Evolutionary conservation across 1,139 yeast genomes (phyloP), one percentile per base, ranked within the genome.

Genomic region (Arxiozyma bovina): DNA sequence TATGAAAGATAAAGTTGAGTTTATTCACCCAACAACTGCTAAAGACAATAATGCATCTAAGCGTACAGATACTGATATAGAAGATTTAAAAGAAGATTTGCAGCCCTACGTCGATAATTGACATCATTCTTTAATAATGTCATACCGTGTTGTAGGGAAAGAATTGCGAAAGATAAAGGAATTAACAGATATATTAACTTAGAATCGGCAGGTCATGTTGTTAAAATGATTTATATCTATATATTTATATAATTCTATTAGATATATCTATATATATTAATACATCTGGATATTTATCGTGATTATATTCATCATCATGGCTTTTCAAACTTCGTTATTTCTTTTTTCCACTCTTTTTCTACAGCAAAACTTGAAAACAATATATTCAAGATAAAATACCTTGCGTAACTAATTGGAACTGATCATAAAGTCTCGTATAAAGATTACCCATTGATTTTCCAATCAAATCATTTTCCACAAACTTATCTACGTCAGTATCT

Each of bases 351-450:
- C 34, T 27, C 30, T 5, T 27, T 27, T 8, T 7, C 30, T 27
- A 8, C 9, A 12, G 11, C n/a, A 4, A 34, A 34, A 34, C 4
- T 34, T 15, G 40, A 34, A 34, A 15, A 23, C 17, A 7, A 7
- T 45, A 41, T 25, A 46, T 52, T 45, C 22, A 82, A 64, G 85
- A 84, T 68, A 88, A 90, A 30, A 91, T 93, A 46, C 99, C 99
- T 70, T 93, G 99, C 0, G 98, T 90, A 52, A 90, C 73, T 70
- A 93, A 73, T 72, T 93, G 99, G 73, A 87, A 93, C 69, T 91
- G 98, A 68, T 93, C 99, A 66, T 93, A 93, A 45, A 93, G 74
- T 61, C 97, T 76, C 0, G 99, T 93, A 70, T 90, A 93, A 60
- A 88, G 78, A 64, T 93, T 87, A n/a, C 96, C 95, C 54, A 85